phyloP scores from a whole-genome alignment of 2,329 filamentous ascomycete species.

The Exophiala bonariae region DNA sequence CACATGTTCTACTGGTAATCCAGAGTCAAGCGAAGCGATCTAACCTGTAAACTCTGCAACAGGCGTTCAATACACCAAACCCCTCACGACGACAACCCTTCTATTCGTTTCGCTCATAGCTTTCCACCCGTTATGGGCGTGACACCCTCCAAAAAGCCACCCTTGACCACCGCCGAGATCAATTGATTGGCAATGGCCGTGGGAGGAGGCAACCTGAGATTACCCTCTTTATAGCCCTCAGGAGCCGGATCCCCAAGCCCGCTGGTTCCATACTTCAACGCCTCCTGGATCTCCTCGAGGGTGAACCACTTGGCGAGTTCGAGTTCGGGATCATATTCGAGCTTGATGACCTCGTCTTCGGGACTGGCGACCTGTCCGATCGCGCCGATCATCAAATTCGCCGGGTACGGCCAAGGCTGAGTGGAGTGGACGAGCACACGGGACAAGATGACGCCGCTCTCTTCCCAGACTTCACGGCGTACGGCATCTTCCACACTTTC shows the following conservation, averaged over 20 bases:
- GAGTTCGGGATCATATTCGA: conserved; percentile 88
- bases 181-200: conserved; percentile 93
- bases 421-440: conserved; percentile 79
- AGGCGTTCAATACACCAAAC: too few species aligned
- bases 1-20: too few species aligned
- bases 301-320: conserved; percentile 87
- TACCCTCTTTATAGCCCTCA: conserved; percentile 71
- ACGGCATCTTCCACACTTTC: conserved; percentile 85
- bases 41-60: too few species aligned
- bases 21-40: too few species aligned
- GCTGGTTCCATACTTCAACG: conserved; percentile 67
- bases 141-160: conserved; percentile 63
- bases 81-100: too few species aligned
- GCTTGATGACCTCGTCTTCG: conserved; percentile 73
- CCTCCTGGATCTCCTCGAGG: conserved; percentile 76
- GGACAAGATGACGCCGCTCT: conserved; percentile 73
- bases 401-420: conserved; percentile 85
- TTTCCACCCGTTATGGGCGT: conserved; percentile 47
- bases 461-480: conserved; percentile 81
- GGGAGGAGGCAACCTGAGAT: conserved; percentile 74
- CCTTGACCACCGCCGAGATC: conserved; percentile 72
- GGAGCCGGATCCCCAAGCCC: conserved; percentile 65
- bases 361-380: conserved; percentile 79
- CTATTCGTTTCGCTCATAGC: too few species aligned
- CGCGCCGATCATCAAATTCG: conserved; percentile 82